Evolutionary conservation across 2,329 filamentous ascomycete species (phyloP).

Genomic region (Calonectria pseudoturangicola): DNA sequence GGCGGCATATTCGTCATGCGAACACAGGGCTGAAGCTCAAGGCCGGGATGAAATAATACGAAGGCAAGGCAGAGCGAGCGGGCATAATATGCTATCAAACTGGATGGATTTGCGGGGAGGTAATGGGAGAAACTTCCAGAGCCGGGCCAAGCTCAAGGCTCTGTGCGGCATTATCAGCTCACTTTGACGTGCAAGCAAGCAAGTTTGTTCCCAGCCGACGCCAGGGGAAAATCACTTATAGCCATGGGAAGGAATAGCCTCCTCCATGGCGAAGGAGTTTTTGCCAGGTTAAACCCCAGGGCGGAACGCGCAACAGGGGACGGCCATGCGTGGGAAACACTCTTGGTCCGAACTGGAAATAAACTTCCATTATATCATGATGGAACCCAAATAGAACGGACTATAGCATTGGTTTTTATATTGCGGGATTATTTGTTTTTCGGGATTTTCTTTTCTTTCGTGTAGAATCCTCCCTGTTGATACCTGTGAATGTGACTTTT

Average conservation of each 20-base stretch:
- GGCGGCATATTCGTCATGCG: not conserved
- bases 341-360: not conserved
- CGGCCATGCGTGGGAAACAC: not conserved
- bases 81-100: not conserved
- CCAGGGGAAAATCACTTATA: not conserved
- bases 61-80: not conserved
- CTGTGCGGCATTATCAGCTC: conserved; percentile 11
- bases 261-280: not conserved
- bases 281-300: not conserved
- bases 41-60: not conserved
- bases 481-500: not conserved
- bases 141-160: not conserved
- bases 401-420: conserved; percentile 23
- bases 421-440: conserved; percentile 8
- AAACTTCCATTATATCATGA: conserved; percentile 11
- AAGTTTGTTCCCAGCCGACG: not conserved
- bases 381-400: not conserved
- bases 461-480: not conserved
- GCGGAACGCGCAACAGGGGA: not conserved
- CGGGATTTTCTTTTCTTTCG: not conserved
- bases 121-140: not conserved
- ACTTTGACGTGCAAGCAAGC: conserved; percentile 1
- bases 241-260: not conserved
- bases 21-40: not conserved
- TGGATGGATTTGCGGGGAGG: not conserved